Evolutionary conservation across 139 green algal species (phyloP).

Genomic region (Chlorella sp.): DNA sequence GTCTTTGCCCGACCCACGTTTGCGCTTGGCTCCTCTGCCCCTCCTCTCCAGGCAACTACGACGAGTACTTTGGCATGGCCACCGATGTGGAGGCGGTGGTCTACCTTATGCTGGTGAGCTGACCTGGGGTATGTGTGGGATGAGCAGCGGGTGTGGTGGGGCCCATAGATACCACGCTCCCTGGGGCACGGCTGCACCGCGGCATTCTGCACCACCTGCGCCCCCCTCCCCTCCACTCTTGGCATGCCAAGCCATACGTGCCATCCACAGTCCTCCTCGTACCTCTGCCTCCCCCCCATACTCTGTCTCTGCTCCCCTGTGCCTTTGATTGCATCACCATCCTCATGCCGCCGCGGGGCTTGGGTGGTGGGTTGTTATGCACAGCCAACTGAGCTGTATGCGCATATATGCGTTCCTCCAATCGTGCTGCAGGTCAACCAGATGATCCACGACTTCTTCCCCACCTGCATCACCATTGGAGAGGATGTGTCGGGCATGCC

Average conservation of each 20-base stretch:
- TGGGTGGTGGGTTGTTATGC: no score
- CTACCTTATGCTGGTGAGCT: conserved; percentile 91
- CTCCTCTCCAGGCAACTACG: conserved; percentile 80
- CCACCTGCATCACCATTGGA: conserved; percentile 88
- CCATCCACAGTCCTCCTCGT: no score
- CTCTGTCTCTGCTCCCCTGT: no score
- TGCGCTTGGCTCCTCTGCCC: no score
- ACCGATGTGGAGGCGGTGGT: conserved; percentile 96
- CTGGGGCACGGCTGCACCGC: not conserved
- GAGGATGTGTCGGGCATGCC: conserved; percentile 98
- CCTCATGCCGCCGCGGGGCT: no score
- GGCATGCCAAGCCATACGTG: no score
- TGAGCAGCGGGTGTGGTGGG: not conserved
- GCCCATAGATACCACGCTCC: not conserved
- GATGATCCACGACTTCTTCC: conserved; percentile 94
- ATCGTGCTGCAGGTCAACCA: conserved; percentile 94
- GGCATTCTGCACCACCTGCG: not conserved
- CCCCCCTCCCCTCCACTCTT: no score
- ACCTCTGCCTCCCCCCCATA: no score
- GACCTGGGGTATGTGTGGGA: no score
- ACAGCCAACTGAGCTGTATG: not conserved
- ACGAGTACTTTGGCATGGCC: conserved; percentile 98
- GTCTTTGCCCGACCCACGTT: no score
- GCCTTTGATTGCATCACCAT: no score
- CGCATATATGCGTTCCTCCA: not conserved